Evolutionary conservation across 495 filamentous ascomycete genomes (phyloP), one percentile per base, ranked within the genome.

Genomic region (Neurospora sp.): DNA sequence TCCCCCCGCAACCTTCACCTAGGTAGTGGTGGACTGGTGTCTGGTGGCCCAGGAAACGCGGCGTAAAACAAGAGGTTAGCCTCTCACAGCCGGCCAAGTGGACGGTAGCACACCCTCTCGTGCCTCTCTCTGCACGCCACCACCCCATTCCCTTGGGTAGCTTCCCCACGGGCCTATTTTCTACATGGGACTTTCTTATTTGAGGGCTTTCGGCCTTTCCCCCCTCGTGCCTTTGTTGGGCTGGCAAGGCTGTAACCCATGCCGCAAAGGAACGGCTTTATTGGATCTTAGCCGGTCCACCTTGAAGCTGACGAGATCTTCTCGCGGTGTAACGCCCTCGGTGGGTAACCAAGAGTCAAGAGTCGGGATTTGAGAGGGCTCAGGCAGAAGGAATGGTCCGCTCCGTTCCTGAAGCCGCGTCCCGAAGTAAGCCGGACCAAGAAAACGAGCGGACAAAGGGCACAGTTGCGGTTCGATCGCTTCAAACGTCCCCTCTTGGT

Each of bases 61-160:
- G 73, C 39, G 72, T 31, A 62, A 72, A 27, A 70, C 71, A 69
- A 23, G 23, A 27, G n/a, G 35, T 75, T 73, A 75, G 76, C 80
- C 80, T 81, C 80, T 81, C 79, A 81, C 78, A 77, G 40, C 71
- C 74, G 44, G 76, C 76, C 78, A 80, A 76, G 80, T 79, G 78
- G 80, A 79, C 75, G 75, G 69, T 71, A 72, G 70, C 70, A 74
- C 71, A 75, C 70, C 54, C 54, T 66, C 54, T 66, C 1, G 54
- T 16, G 54, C 49, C 11, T 38, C n/a, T 37, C n/a, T 71, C 46
- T 49, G 74, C 75, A 70, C 74, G 76, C 79, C 76, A 78, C 77
- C 73, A 39, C 60, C 46, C 70, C 35, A 46, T 72, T 72, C 54
- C 39, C 41, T 54, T 66, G 74, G 70, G 73, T 76, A 60, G 54